Evolutionary conservation across 2,329 filamentous ascomycete genomes (phyloP).

Genomic region (Thyridium curvatum): DNA sequence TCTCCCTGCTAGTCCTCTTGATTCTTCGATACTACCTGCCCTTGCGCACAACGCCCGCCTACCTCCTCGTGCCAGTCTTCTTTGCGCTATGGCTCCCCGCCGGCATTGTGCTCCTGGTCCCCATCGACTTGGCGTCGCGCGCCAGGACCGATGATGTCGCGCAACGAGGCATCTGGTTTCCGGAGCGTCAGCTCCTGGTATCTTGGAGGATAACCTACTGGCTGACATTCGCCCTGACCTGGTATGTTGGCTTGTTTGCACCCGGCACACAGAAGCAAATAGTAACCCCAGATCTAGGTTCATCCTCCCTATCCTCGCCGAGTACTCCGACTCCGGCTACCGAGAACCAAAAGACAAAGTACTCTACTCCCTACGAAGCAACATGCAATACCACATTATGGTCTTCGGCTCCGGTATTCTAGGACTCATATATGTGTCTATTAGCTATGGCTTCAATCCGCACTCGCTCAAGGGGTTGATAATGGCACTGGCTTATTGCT

Average conservation of each 20-base stretch:
- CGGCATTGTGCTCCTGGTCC: conserved; percentile 85
- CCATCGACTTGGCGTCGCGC: conserved; percentile 89
- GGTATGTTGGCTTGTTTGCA: conserved; percentile 44
- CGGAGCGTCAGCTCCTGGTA: conserved; percentile 69
- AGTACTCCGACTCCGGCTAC: conserved; percentile 92
- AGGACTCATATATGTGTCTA: conserved; percentile 77
- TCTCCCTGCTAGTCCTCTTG: conserved; percentile 72
- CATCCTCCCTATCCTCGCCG: conserved; percentile 85
- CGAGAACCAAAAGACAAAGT: conserved; percentile 77
- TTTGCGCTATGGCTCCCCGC: conserved; percentile 91
- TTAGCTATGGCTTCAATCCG: conserved; percentile 68
- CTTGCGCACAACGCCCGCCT: conserved; percentile 82
- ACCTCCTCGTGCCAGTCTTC: conserved; percentile 87
- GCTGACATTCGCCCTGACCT: conserved; percentile 92
- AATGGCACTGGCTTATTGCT: conserved; percentile 93
- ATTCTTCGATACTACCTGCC: conserved; percentile 87
- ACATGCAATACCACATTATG: conserved; percentile 83
- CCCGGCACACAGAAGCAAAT: conserved; percentile 2
- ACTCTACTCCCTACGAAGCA: conserved; percentile 77
- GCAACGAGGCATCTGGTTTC: conserved; percentile 80
- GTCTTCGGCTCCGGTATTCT: conserved; percentile 63
- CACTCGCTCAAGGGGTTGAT: conserved; percentile 73
- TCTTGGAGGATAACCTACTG: conserved; percentile 96
- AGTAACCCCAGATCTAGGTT: conserved; percentile 46
- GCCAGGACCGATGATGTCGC: conserved; percentile 65